Evolutionary conservation across 306 rosid species (phyloP).

Genomic region (Rosa multiflora): DNA sequence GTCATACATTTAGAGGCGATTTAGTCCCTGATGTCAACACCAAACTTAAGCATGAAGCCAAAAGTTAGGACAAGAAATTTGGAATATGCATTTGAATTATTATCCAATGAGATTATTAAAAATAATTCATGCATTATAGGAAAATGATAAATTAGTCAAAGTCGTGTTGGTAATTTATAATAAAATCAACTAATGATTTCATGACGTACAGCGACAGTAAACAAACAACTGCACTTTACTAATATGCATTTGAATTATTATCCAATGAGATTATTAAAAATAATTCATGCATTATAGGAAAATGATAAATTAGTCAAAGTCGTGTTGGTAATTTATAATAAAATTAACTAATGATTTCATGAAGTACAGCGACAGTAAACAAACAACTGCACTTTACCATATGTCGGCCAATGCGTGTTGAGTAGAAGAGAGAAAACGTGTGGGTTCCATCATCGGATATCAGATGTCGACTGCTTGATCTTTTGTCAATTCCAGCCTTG

Average conservation of each 20-base stretch:
- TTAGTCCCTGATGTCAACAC: neutral
- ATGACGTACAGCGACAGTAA: neutral
- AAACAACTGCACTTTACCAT: neutral
- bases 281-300: neutral
- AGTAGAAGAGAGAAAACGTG: slow-evolving; percentile 30
- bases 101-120: neutral
- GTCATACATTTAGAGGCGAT: no score
- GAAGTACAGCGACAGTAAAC: neutral
- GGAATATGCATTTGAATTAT: slow-evolving; percentile 1
- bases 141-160: neutral
- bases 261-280: neutral
- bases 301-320: neutral
- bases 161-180: neutral
- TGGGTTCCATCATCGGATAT: slow-evolving; percentile 9
- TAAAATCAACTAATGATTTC: neutral
- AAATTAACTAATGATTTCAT: neutral
- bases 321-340: neutral
- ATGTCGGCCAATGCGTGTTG: slow-evolving; percentile 29
- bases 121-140: neutral
- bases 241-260: neutral
- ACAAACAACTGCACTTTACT: neutral
- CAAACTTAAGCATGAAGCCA: slow-evolving; percentile 13
- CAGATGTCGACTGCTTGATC: neutral
- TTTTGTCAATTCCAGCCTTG: neutral
- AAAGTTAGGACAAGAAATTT: slow-evolving; percentile 29